Percentiles rank a stretch among this genome's conserved stretches.
These are phyloP conservation scores for Neopestalotiopsis sp. DNA, from an alignment of 2,329 filamentous ascomycete genomes.

Conservation along the genomic window DNA sequence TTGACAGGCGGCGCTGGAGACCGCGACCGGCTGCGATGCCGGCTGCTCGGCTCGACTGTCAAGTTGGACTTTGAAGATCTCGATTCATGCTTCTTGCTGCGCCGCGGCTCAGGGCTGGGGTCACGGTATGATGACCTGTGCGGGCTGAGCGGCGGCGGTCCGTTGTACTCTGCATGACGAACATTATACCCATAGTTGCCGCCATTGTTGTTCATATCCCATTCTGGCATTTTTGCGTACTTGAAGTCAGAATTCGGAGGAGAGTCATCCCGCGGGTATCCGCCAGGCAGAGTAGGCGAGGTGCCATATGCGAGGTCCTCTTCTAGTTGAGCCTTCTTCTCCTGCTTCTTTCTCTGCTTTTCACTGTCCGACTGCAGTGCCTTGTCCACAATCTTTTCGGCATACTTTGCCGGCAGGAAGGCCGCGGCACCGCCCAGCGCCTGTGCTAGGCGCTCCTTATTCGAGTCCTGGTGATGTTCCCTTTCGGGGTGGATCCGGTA, in stretches of 20 bases:
- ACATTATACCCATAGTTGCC: constrained; percentile 40
- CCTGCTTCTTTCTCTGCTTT: constrained; percentile 38
- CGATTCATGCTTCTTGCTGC: constrained; percentile 40
- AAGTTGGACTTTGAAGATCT: constrained; percentile 45
- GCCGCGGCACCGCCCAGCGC: constrained; percentile 35
- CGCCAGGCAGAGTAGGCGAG: constrained; percentile 23
- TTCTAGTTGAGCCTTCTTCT: constrained; percentile 43
- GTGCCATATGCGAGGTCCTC: constrained; percentile 59
- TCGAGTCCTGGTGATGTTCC: constrained; percentile 19
- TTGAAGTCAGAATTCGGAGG: constrained; percentile 31
- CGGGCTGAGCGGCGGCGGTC: constrained; percentile 15
- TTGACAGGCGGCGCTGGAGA: constrained; percentile 55
- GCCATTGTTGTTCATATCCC: constrained; percentile 45
- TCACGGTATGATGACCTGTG: constrained; percentile 25
- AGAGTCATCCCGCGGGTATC: constrained; percentile 29
- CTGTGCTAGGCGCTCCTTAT: constrained; percentile 26
- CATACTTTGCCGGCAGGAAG: constrained; percentile 38
- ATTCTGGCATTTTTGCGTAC: constrained; percentile 41
- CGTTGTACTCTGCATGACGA: constrained; percentile 30
- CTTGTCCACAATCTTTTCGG: constrained; percentile 28
- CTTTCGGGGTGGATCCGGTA: constrained; percentile 12
- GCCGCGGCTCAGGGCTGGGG: constrained; percentile 29
- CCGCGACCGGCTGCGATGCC: constrained; percentile 47
- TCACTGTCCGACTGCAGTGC: constrained; percentile 37
- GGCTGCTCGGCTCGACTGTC: constrained; percentile 45